phyloP scores from a whole-genome alignment of 23 red algal species.

The Gracilaria vermiculophylla region DNA sequence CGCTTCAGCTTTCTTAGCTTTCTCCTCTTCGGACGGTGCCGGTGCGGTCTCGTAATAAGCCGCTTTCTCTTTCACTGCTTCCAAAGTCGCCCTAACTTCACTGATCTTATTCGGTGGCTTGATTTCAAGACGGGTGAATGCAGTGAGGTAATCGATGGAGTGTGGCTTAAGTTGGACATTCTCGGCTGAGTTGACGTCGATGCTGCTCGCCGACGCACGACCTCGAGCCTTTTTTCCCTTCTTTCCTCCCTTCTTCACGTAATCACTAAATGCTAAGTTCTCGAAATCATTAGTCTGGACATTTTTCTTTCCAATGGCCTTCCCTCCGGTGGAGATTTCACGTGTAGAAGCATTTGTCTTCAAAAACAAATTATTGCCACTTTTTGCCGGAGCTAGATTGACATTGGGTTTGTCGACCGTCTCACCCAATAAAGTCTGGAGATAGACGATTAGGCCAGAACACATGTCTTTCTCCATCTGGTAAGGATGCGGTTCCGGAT shows the following conservation, averaged over 20 bases:
- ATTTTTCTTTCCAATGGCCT: constrained; percentile 67
- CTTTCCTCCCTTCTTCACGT: constrained; percentile 42
- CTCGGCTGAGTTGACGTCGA: constrained; percentile 5
- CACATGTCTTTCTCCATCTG: constrained; percentile 71
- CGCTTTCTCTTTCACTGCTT: constrained; percentile 51
- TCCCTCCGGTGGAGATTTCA: constrained; percentile 52
- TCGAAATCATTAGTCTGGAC: neutral
- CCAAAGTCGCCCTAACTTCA: constrained; percentile 52
- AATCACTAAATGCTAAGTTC: constrained; percentile 47
- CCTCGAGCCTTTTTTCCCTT: constrained; percentile 56
- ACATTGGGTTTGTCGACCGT: constrained; percentile 44
- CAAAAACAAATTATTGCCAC: neutral
- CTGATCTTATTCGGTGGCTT: constrained; percentile 62
- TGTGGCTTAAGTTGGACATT: constrained; percentile 50
- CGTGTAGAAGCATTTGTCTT: constrained; percentile 33
- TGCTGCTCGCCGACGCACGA: neutral
- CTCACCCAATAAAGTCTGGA: constrained; percentile 51
- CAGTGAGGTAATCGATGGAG: constrained; percentile 64
- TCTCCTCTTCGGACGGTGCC: constrained; percentile 52
- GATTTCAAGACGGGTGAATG: constrained; percentile 56
- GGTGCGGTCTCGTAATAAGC: constrained; percentile 61
- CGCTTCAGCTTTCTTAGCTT: constrained; percentile 34
- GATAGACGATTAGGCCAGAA: constrained; percentile 38
- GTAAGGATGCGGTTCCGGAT: constrained; percentile 76
- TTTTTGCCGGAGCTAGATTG: constrained; percentile 31